Base-by-base conservation (phyloP, 495 filamentous ascomycete genomes). In the Podospora tetraspora region DNA sequence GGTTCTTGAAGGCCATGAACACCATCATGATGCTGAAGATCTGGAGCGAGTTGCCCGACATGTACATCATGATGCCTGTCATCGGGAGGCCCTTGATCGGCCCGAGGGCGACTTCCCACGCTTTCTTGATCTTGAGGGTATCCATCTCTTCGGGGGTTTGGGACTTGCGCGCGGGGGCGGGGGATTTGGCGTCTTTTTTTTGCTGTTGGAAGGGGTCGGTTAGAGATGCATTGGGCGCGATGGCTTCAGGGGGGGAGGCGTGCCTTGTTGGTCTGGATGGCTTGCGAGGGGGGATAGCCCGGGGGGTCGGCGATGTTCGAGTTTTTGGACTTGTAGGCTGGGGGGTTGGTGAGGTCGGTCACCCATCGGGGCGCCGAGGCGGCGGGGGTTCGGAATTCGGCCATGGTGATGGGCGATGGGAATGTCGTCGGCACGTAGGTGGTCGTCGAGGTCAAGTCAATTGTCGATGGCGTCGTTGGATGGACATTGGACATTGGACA, bases 1-100 rank as follows among this genome's bases (percentile, higher is more conserved):
- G 95, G 69, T 90, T 94, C 83, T 97, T 97, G 86, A 99, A 99
- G 59, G 97, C 87, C 92, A 97, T 97, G 72, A 91, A 93, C 9
- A 97, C 93, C 95, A 98, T 98, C 93, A 98, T 97, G 77, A 99
- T 97, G 79, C 89, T 93, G 84, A 99, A 99, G 70, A 99, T 97
- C 80, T 99, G 95, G 27, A 99, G 88, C 66, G 91, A 92, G 81
- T 97, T 98, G 74, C 95, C 95, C 68, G 95, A 97, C 96, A 99
- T 98, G 85, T 99, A 99, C 94, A 98, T 98, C 90, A 97, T 97
- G 80, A 99, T 93, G 59, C 87, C 93, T 68, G 96, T 97, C 95
- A 99, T 98, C 63, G 95, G 95, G 59, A 99, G 84, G 75, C 90
- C 88, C 82, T 99, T 99, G 62, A 93, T 90, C 2, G 95, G 95